These are phyloP conservation scores for Daldinia grandis DNA, from an alignment of 495 filamentous ascomycete species.

Conservation along the genomic window DNA sequence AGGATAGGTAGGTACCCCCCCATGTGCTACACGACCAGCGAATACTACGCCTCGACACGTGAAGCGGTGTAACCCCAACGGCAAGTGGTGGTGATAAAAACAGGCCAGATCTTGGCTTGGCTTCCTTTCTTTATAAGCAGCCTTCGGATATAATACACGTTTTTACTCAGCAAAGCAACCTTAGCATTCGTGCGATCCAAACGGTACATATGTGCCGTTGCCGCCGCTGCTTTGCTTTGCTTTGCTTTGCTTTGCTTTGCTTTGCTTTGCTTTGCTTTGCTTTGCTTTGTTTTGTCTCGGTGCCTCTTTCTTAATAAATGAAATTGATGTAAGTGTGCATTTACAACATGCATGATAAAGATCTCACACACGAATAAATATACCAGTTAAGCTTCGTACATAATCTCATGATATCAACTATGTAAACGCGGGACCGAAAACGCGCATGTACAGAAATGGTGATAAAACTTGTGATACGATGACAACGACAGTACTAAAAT, in stretches of 20 bases:
- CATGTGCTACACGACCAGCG: constrained; percentile 4
- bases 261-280: too few relatives aligned
- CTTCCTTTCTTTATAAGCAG: constrained; percentile 22
- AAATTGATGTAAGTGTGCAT: background rate
- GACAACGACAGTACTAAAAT: background rate
- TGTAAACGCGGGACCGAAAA: constrained; percentile 21
- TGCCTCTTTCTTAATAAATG: background rate
- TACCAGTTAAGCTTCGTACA: background rate
- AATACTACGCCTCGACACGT: constrained; percentile 1
- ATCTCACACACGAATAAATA: background rate
- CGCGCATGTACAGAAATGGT: constrained; percentile 21
- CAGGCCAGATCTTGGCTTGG: constrained; percentile 1
- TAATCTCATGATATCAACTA: background rate
- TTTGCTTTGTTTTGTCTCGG: background rate
- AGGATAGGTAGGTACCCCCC: too few relatives aligned
- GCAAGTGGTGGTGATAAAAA: background rate
- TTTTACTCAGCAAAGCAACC: constrained; percentile 30
- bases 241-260: background rate
- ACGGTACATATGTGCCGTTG: too few relatives aligned
- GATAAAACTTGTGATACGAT: background rate
- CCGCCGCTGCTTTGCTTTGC: too few relatives aligned
- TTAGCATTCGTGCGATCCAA: constrained; percentile 7
- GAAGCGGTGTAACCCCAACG: background rate
- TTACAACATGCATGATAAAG: background rate
- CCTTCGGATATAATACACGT: constrained; percentile 4